phyloP scores from a whole-genome alignment of 805 yeast species.

The Kurtzmaniella cleridarum region DNA sequence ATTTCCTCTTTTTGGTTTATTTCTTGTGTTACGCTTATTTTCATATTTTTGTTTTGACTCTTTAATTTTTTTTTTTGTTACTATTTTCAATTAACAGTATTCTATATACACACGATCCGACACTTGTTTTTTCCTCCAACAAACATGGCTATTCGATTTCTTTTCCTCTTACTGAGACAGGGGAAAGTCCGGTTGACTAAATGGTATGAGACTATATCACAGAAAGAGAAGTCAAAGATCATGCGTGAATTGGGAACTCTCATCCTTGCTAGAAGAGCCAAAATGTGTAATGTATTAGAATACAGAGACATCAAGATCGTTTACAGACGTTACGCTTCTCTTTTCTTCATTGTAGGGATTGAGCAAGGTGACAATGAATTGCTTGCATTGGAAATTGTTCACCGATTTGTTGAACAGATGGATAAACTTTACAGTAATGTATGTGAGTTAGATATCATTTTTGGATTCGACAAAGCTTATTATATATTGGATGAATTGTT shows the following conservation, averaged over 20 bases:
- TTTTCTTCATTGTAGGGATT: constrained; percentile 84
- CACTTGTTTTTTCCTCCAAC: background rate
- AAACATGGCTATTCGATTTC: constrained; percentile 69
- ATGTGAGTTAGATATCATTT: constrained; percentile 93
- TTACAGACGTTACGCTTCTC: constrained; percentile 87
- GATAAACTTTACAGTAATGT: constrained; percentile 94
- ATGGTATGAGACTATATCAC: constrained; percentile 85
- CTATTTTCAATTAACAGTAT: no score
- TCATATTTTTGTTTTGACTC: no score
- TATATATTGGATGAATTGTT: constrained; percentile 85
- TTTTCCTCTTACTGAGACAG: constrained; percentile 83
- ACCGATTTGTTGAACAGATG: constrained; percentile 94
- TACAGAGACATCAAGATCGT: constrained; percentile 80
- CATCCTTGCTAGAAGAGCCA: constrained; percentile 78
- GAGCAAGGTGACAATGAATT: constrained; percentile 83
- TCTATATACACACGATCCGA: background rate
- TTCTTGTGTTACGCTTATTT: no score
- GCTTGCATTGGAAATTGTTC: constrained; percentile 78
- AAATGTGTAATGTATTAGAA: constrained; percentile 93
- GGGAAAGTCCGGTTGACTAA: constrained; percentile 91
- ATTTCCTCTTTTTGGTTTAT: no score
- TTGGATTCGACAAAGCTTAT: constrained; percentile 92
- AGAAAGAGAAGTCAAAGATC: constrained; percentile 79
- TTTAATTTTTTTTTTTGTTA: no score
- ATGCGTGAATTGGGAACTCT: constrained; percentile 82